These are phyloP conservation scores for Prosopis cineraria DNA, from an alignment of 306 rosid genomes.

Conservation along the genomic window DNA sequence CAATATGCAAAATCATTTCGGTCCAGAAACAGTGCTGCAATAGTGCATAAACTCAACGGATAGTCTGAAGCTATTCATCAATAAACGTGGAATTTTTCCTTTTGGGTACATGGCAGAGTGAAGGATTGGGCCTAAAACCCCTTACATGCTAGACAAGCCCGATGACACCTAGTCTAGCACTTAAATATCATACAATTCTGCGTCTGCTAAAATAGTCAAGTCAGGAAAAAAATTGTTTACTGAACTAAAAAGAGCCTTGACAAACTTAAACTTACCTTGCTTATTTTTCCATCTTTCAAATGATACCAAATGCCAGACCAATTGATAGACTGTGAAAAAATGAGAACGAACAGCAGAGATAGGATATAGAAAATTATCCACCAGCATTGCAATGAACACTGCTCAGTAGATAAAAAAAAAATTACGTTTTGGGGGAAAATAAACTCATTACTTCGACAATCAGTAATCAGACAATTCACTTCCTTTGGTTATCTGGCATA, in stretches of 20 bases:
- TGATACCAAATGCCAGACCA: slow-evolving; percentile 95
- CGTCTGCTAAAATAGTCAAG: slow-evolving; percentile 7
- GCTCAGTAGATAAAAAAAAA: slow-evolving; percentile 27
- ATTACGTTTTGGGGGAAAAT: neutral
- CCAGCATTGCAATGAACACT: slow-evolving; percentile 94
- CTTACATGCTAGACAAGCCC: neutral
- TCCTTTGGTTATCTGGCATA: slow-evolving; percentile 12
- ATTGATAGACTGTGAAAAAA: slow-evolving; percentile 81
- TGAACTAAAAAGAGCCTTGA: slow-evolving; percentile 26
- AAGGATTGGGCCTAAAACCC: neutral
- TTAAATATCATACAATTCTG: neutral
- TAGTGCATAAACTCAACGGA: neutral
- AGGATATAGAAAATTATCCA: slow-evolving; percentile 88
- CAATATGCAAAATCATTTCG: slow-evolving; percentile 15
- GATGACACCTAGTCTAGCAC: neutral
- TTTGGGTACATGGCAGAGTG: neutral
- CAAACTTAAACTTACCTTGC: slow-evolving; percentile 60
- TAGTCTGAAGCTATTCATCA: neutral
- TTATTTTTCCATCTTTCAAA: slow-evolving; percentile 85
- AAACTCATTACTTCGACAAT: slow-evolving; percentile 33
- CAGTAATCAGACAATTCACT: slow-evolving; percentile 23
- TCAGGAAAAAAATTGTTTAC: neutral
- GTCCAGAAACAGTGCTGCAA: neutral
- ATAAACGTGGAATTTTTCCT: neutral
- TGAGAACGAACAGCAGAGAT: slow-evolving; percentile 89